These are phyloP conservation scores for Excoecaria agallocha DNA, from an alignment of 345 rosid genomes.

Conservation along the genomic window DNA sequence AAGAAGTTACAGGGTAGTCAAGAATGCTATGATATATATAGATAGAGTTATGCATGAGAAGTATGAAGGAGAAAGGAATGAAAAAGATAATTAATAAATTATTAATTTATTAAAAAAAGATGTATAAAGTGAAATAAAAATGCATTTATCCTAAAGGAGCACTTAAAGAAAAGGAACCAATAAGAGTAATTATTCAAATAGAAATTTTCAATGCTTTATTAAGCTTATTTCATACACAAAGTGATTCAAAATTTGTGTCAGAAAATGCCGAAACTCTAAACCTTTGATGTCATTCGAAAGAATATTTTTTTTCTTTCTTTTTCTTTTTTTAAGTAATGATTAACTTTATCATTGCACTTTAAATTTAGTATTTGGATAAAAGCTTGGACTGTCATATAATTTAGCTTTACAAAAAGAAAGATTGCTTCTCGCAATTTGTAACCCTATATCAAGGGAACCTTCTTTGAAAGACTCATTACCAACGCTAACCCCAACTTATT, in stretches of 20 bases:
- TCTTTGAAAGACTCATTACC: constrained; percentile 16
- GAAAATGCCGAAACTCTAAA: constrained; percentile 28
- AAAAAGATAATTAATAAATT: no score
- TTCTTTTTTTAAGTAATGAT: constrained; percentile 29
- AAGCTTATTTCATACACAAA: neutral
- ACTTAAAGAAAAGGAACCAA: no score
- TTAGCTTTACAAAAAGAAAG: constrained; percentile 33
- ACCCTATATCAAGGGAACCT: constrained; percentile 19
- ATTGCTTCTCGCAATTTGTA: constrained; percentile 14
- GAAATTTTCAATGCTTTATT: no score
- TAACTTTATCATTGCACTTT: constrained; percentile 31
- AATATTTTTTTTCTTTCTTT: no score
- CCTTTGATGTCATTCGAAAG: constrained; percentile 16
- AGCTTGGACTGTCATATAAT: constrained; percentile 6
- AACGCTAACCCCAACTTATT: neutral
- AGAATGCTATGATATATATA: no score
- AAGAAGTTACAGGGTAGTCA: no score
- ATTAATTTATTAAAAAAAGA: no score
- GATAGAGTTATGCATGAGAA: no score
- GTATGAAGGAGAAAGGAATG: no score
- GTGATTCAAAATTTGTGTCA: neutral
- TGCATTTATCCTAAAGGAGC: no score
- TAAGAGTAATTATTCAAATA: no score
- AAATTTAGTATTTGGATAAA: constrained; percentile 19
- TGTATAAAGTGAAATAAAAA: no score